Conservation (phyloP, 2,329 filamentous ascomycete genomes). For the Pseudogymnoascus pannorum region DNA sequence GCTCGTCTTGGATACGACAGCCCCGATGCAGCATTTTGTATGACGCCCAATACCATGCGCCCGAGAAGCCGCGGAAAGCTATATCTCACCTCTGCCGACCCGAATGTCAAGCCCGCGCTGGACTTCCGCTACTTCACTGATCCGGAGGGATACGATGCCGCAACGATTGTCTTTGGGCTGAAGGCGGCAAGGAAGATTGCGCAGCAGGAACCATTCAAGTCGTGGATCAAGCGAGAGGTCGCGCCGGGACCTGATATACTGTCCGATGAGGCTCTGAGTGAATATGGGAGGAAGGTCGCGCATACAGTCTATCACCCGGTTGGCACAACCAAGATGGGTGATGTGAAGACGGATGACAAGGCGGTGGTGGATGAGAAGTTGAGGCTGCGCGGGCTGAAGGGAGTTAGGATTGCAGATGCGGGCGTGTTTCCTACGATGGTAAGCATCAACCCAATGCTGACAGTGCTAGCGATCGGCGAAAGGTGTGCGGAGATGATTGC, state of each 20-base stretch:
- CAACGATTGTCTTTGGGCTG: slow-evolving; percentile 36
- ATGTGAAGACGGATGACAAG: slow-evolving; percentile 56
- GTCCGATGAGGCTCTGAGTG: slow-evolving; percentile 70
- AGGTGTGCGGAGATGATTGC: slow-evolving; percentile 77
- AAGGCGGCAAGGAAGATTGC: slow-evolving; percentile 30
- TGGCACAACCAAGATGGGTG: slow-evolving; percentile 86
- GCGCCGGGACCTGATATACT: slow-evolving; percentile 38
- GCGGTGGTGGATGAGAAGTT: slow-evolving; percentile 76
- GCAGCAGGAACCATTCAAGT: slow-evolving; percentile 33
- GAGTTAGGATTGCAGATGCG: slow-evolving; percentile 74
- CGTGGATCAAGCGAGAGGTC: slow-evolving; percentile 35
- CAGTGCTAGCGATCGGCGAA: slow-evolving; percentile 77
- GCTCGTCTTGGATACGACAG: slow-evolving; percentile 61
- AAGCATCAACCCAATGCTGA: slow-evolving; percentile 85
- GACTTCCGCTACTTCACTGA: slow-evolving; percentile 49
- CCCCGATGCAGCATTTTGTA: slow-evolving; percentile 45
- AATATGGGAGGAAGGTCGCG: slow-evolving; percentile 73
- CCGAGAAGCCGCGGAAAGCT: slow-evolving; percentile 53
- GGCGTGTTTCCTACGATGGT: slow-evolving; percentile 85
- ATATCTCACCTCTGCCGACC: slow-evolving; percentile 44
- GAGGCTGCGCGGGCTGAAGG: slow-evolving; percentile 64
- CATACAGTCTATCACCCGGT: slow-evolving; percentile 89
- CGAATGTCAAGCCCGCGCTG: slow-evolving; percentile 39
- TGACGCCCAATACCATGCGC: slow-evolving; percentile 51
- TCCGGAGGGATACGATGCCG: slow-evolving; percentile 47